Conservation (phyloP, 768 basidiomycete genomes). For the Lentinula guzmanii region DNA sequence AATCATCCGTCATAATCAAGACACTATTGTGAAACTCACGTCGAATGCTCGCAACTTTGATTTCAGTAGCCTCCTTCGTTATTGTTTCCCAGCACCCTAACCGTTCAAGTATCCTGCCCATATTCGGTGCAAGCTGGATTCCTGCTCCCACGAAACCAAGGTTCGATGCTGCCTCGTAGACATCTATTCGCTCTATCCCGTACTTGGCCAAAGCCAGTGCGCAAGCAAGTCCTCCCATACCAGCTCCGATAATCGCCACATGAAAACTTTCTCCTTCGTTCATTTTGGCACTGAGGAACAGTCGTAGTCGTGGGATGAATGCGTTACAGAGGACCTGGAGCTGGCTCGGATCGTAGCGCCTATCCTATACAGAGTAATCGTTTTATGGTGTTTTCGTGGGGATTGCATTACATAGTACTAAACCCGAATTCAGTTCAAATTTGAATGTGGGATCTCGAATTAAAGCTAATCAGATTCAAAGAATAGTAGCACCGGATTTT, state of each 20-base stretch:
- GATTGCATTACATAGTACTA: too few relatives aligned
- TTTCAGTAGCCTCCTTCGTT: slow-evolving; percentile 18
- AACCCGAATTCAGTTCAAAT: too few relatives aligned
- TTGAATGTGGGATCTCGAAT: too few relatives aligned
- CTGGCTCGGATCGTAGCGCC: too few relatives aligned
- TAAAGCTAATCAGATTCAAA: too few relatives aligned
- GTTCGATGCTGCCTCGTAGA: slow-evolving; percentile 22
- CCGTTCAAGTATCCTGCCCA: slow-evolving; percentile 21
- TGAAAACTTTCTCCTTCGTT: slow-evolving; percentile 1
- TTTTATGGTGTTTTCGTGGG: too few relatives aligned
- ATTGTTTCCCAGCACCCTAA: slow-evolving; percentile 24
- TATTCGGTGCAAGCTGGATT: slow-evolving; percentile 30
- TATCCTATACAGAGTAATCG: too few relatives aligned
- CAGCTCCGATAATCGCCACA: slow-evolving; percentile 15
- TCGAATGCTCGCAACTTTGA: slow-evolving; percentile 20
- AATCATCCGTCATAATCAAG: neutral
- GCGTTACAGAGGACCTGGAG: neutral
- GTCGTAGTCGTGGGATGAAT: neutral
- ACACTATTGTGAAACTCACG: slow-evolving; percentile 11
- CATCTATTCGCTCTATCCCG: slow-evolving; percentile 23
- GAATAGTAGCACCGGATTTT: too few relatives aligned
- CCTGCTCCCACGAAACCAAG: slow-evolving; percentile 29
- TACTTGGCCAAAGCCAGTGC: slow-evolving; percentile 22
- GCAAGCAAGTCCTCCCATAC: slow-evolving; percentile 22
- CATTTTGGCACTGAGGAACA: neutral